Conservation (phyloP, 2,329 filamentous ascomycete species). For the Paecilomyces sp. region DNA sequence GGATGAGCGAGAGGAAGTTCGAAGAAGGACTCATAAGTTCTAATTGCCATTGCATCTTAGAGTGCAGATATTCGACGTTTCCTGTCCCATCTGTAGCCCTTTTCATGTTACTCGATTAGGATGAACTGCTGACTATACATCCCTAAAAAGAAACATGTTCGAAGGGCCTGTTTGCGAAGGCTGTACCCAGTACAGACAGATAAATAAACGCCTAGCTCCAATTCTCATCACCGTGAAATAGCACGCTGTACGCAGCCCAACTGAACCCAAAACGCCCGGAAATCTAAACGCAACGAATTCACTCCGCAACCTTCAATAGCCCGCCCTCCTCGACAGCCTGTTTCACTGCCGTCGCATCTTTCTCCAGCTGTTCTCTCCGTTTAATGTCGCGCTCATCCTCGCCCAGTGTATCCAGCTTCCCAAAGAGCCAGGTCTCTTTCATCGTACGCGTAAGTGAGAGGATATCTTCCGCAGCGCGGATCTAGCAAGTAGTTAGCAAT, state of each 20-base stretch:
- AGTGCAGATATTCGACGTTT: no score
- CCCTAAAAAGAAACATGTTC: no score
- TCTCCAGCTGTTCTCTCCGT: slow-evolving; percentile 39
- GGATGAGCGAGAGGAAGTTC: no score
- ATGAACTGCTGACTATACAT: no score
- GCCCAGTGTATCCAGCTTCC: slow-evolving; percentile 53
- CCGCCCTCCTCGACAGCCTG: slow-evolving; percentile 32
- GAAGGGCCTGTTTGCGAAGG: no score
- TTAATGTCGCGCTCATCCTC: slow-evolving; percentile 33
- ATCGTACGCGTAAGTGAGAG: slow-evolving; percentile 54
- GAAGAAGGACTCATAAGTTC: no score
- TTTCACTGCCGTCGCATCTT: slow-evolving; percentile 41
- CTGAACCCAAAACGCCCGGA: neutral
- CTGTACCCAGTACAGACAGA: no score
- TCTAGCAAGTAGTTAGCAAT: slow-evolving; percentile 30
- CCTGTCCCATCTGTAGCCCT: no score
- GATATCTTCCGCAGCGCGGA: slow-evolving; percentile 56
- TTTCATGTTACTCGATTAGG: no score
- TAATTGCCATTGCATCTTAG: no score
- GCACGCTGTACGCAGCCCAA: neutral
- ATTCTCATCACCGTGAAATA: no score
- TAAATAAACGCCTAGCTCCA: no score
- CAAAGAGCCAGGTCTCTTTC: slow-evolving; percentile 63
- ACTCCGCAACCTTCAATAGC: slow-evolving; percentile 12
- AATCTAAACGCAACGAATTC: neutral